Evolutionary conservation across 2,329 filamentous ascomycete species (phyloP), one percentile per base, ranked within the genome.

Genomic region (Aurifilum marmelostoma): DNA sequence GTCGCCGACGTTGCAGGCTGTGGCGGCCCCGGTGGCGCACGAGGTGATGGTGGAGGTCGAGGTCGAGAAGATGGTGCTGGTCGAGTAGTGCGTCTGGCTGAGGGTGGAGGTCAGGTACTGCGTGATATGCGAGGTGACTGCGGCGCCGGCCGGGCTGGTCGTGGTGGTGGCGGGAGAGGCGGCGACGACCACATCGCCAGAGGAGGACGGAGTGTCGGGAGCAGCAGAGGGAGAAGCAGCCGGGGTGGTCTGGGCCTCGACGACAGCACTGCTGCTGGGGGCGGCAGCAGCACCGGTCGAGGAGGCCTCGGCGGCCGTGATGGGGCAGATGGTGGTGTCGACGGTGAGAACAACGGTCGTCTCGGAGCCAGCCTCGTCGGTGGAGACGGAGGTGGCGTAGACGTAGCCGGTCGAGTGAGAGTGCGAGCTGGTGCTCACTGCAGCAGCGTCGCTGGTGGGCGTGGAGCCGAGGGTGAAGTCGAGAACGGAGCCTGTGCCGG

Each of bases 401-500:
- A 69, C 16, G 39, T 67, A 69, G 59, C 71, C 66, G 34, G 67
- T 72, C 2, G 69, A 70, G 16, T 71, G 66, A 24, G 65, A 59
- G 29, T 60, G 14, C 18, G 67, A 68, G 27, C n/a, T 37, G 37
- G 29, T 70, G 24, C 32, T 37, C 34, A 41, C 52, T 1, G 41
- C 64, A 7, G 63, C 58, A 18, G 64, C 60, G 3, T 65, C 62
- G 11, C 52, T 21, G 59, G 52, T 67, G 43, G 65, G 18, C 24
- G 66, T 34, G 41, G 32, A 52, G 12, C 67, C 69, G 24, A 69
- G 61, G n/a, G 62, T 69, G 37, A 64, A 63, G 14, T 52, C 61
- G n/a, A 69, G 64, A 21, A 71, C 54, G n/a, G 64, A 65, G 27
- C 65, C 69, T 61, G 50, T 32, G 52, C 63, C 63, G 4, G 52